phyloP scores from a whole-genome alignment of 169 alveolate species.

The Cyclospora cayetanensis region DNA sequence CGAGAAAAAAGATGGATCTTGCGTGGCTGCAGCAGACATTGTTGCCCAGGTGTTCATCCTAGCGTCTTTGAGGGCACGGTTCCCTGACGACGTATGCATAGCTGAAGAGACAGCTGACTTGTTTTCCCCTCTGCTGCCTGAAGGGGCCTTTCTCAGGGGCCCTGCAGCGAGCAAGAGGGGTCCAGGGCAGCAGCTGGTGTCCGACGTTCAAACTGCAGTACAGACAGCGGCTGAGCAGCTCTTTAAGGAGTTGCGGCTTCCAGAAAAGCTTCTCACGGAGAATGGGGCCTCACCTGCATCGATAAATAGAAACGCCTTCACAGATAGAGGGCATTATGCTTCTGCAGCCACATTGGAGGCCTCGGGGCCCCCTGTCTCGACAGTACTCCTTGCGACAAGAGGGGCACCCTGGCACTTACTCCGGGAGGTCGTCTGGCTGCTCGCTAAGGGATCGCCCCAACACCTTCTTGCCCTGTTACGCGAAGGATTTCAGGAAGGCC shows the following conservation, averaged over 20 bases:
- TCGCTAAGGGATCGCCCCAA: constrained; percentile 30
- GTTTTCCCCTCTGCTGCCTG: not conserved
- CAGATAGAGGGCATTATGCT: no score
- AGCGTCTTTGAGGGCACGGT: not conserved
- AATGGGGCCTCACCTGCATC: no score
- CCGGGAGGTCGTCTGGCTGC: constrained; percentile 48
- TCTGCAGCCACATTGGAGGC: not conserved
- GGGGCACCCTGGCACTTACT: not conserved
- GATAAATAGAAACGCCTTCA: no score
- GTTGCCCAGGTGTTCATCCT: not conserved
- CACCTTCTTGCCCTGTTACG: not conserved
- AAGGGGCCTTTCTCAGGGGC: not conserved
- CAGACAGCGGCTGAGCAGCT: not conserved
- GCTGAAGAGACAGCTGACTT: constrained; percentile 26
- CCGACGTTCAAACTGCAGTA: not conserved
- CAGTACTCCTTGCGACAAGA: not conserved
- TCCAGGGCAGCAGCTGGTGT: not conserved
- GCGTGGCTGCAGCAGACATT: constrained; percentile 34
- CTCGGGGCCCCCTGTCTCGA: not conserved
- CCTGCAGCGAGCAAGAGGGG: not conserved
- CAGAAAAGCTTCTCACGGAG: not conserved
- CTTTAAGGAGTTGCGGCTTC: not conserved
- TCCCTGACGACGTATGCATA: not conserved
- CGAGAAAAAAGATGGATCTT: constrained; percentile 24
- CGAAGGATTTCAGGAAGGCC: not conserved